phyloP scores from a whole-genome alignment of 306 rosid genomes.

The Lotus japonicus region DNA sequence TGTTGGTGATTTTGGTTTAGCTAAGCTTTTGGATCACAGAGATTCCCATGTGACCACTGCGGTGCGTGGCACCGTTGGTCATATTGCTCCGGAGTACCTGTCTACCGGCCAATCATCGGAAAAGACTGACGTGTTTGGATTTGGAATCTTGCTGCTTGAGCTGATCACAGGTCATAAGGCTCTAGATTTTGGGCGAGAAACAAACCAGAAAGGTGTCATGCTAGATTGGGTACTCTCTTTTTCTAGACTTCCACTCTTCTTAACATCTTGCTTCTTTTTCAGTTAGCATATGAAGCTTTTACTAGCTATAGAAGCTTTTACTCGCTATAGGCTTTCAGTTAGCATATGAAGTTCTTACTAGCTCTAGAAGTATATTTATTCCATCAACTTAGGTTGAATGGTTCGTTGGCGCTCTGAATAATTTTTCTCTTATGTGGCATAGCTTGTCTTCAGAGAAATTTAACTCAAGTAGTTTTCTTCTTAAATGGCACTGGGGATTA shows the following conservation, averaged over 20 bases:
- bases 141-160: constrained; percentile 92
- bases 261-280: background rate
- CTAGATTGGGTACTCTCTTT: constrained; percentile 82
- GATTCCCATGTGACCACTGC: constrained; percentile 98
- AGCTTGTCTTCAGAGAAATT: background rate
- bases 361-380: background rate
- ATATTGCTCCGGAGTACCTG: constrained; percentile 93
- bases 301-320: background rate
- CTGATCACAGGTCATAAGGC: constrained; percentile 95
- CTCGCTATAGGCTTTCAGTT: no score
- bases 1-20: constrained; percentile 98
- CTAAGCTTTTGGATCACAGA: constrained; percentile 93
- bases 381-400: background rate
- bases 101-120: constrained; percentile 96
- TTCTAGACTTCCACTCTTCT: background rate
- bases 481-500: no score
- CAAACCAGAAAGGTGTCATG: constrained; percentile 93
- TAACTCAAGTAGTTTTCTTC: no score
- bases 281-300: background rate
- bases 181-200: constrained; percentile 88
- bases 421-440: background rate
- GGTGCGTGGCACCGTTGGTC: constrained; percentile 97
- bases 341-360: background rate
- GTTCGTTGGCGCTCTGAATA: background rate
- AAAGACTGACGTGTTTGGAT: constrained; percentile 96